A percentile compares a stretch with the other conserved stretches of the same genome.
These are phyloP conservation scores for Pholiota adiposa DNA, from an alignment of 1,284 basidiomycete species.

Conservation along the genomic window DNA sequence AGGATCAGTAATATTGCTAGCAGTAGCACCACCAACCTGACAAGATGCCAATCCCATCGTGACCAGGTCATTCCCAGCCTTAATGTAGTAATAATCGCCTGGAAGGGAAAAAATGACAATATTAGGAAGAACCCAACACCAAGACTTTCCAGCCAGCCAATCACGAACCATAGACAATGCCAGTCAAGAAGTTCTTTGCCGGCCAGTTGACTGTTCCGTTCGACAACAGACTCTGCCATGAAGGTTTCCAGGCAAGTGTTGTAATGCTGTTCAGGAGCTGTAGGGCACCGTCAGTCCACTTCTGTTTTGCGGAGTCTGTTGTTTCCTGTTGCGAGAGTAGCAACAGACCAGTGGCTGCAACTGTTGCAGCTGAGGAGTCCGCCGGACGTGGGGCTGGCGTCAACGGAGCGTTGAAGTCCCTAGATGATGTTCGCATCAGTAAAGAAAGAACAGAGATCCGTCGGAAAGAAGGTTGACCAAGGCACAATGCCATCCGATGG, in stretches of 20 bases:
- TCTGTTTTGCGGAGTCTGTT: slow-evolving; percentile 36
- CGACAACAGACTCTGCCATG: slow-evolving; percentile 65
- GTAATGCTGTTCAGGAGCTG: slow-evolving; percentile 57
- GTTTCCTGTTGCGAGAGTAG: slow-evolving; percentile 59
- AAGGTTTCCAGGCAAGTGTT: slow-evolving; percentile 55
- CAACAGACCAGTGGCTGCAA: slow-evolving; percentile 61
- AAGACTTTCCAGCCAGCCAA: slow-evolving; percentile 1
- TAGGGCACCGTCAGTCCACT: slow-evolving; percentile 55
- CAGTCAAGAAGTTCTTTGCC: slow-evolving; percentile 59
- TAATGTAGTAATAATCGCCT: slow-evolving; percentile 53
- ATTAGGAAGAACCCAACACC: slow-evolving; percentile 9
- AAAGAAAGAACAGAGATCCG: neutral
- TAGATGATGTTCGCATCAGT: slow-evolving; percentile 27
- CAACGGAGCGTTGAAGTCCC: slow-evolving; percentile 73
- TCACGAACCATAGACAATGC: slow-evolving; percentile 62
- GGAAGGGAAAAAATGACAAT: slow-evolving; percentile 16
- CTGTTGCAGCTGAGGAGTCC: slow-evolving; percentile 69
- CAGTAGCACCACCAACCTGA: slow-evolving; percentile 3
- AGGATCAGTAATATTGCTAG: neutral
- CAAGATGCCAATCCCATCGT: slow-evolving; percentile 41
- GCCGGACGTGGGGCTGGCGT: slow-evolving; percentile 53
- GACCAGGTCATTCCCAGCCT: slow-evolving; percentile 47
- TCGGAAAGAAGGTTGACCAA: slow-evolving; percentile 45
- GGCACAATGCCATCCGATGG: slow-evolving; percentile 64
- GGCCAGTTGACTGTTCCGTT: slow-evolving; percentile 71